phyloP scores from a whole-genome alignment of 2,329 filamentous ascomycete genomes.

The Didymella lethalis region DNA sequence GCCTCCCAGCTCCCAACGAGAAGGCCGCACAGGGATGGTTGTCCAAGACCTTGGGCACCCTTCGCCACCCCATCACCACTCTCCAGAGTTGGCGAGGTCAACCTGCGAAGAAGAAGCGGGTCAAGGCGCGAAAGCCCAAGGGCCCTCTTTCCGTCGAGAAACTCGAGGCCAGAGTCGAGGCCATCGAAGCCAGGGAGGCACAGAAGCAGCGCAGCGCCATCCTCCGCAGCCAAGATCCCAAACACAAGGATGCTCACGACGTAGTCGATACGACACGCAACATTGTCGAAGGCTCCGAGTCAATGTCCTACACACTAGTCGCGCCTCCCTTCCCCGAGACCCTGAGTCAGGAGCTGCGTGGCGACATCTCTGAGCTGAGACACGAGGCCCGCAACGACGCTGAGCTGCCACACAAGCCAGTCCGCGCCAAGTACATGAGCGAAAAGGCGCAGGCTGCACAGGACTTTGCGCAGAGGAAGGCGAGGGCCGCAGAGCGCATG shows the following conservation, averaged over 20 bases:
- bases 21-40: constrained; percentile 26
- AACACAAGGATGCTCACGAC: constrained; percentile 43
- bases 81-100: constrained; percentile 29
- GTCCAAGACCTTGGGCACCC: constrained; percentile 24
- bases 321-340: constrained; percentile 77
- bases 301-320: constrained; percentile 75
- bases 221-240: constrained; percentile 25
- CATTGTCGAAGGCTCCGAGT: constrained; percentile 68
- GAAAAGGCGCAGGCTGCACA: constrained; percentile 24
- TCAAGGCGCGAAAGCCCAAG: constrained; percentile 1
- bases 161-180: constrained; percentile 23
- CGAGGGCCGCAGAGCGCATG: constrained; percentile 35
- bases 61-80: constrained; percentile 30
- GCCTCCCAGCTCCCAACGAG: constrained; percentile 12
- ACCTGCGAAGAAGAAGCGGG: constrained; percentile 6
- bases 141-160: constrained; percentile 11
- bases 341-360: constrained; percentile 83
- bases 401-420: constrained; percentile 30
- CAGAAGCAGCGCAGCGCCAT: constrained; percentile 18
- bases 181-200: constrained; percentile 25
- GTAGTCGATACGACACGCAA: constrained; percentile 76
- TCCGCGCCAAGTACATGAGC: constrained; percentile 17
- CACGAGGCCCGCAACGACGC: constrained; percentile 66
- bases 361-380: constrained; percentile 68
- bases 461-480: constrained; percentile 41